phyloP scores from a whole-genome alignment of 2,329 filamentous ascomycete species.

The Colletotrichum agaves region DNA sequence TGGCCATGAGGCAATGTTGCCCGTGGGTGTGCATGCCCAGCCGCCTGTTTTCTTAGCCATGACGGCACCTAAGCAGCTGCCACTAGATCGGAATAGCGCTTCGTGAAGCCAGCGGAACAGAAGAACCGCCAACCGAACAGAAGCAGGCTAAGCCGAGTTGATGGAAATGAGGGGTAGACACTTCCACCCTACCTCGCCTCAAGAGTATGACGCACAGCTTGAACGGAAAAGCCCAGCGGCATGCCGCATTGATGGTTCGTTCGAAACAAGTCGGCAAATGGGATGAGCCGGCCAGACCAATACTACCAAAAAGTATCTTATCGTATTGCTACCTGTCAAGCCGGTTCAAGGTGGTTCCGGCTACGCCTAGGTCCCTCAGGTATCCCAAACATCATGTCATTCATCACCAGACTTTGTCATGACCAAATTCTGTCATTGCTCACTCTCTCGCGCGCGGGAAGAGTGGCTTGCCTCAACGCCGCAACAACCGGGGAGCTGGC shows the following conservation, averaged over 20 bases:
- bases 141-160: background rate
- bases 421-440: background rate
- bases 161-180: background rate
- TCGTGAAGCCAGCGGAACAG: background rate
- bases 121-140: background rate
- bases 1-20: background rate
- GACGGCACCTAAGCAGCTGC: background rate
- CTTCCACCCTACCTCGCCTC: background rate
- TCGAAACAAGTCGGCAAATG: slow-evolving; percentile 27
- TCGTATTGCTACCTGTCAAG: slow-evolving; percentile 18
- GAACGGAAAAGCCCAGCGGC: background rate
- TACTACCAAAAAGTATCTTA: slow-evolving; percentile 8
- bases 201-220: background rate
- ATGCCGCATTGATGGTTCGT: slow-evolving; percentile 25
- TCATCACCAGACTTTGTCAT: slow-evolving; percentile 21
- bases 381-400: background rate
- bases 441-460: slow-evolving; percentile 1
- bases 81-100: slow-evolving; percentile 1
- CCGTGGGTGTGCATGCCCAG: slow-evolving; percentile 23
- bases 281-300: slow-evolving; percentile 12
- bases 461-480: background rate
- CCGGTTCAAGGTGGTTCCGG: slow-evolving; percentile 17
- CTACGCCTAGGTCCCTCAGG: background rate
- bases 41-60: background rate
- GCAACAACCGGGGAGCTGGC: background rate